Conservation (phyloP, 768 basidiomycete species). For the Tylopilus vinaceipallidus region DNA sequence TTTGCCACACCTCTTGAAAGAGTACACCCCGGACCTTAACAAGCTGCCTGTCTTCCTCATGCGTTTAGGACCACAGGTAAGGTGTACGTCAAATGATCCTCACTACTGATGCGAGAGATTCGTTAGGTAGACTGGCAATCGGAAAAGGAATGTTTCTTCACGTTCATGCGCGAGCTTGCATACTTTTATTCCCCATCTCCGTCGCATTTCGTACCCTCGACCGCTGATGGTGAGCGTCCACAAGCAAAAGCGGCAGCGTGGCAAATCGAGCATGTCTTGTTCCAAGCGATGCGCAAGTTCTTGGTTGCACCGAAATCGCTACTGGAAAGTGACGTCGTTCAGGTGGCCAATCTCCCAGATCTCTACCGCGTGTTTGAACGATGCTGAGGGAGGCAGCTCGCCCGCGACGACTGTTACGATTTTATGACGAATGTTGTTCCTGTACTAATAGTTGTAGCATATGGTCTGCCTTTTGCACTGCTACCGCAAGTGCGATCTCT, state of each 20-base stretch:
- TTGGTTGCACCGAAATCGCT: slow-evolving; percentile 64
- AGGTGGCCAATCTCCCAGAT: slow-evolving; percentile 87
- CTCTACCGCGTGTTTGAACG: slow-evolving; percentile 94
- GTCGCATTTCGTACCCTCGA: slow-evolving; percentile 14
- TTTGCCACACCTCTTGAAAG: slow-evolving; percentile 79
- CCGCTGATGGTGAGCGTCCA: slow-evolving; percentile 33
- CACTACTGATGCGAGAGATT: background rate
- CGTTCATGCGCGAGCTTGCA: slow-evolving; percentile 85
- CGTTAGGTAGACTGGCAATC: slow-evolving; percentile 82
- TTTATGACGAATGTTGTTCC: background rate
- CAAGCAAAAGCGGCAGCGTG: slow-evolving; percentile 62
- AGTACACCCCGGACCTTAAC: slow-evolving; percentile 89
- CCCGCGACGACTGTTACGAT: slow-evolving; percentile 2
- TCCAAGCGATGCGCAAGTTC: slow-evolving; percentile 82
- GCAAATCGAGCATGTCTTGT: slow-evolving; percentile 90
- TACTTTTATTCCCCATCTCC: slow-evolving; percentile 77
- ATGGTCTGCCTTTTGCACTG: background rate
- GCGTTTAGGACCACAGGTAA: slow-evolving; percentile 88
- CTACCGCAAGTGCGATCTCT: background rate
- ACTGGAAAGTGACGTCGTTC: slow-evolving; percentile 72
- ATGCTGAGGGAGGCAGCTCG: slow-evolving; percentile 50
- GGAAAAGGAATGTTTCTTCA: slow-evolving; percentile 82
- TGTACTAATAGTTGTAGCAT: background rate
- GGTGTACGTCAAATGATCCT: background rate
- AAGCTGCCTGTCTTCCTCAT: slow-evolving; percentile 88